Percentiles rank a stretch among this genome's conserved stretches.
Evolutionary conservation across 345 rosid genomes (phyloP).

Genomic region (Murraya koenigii): DNA sequence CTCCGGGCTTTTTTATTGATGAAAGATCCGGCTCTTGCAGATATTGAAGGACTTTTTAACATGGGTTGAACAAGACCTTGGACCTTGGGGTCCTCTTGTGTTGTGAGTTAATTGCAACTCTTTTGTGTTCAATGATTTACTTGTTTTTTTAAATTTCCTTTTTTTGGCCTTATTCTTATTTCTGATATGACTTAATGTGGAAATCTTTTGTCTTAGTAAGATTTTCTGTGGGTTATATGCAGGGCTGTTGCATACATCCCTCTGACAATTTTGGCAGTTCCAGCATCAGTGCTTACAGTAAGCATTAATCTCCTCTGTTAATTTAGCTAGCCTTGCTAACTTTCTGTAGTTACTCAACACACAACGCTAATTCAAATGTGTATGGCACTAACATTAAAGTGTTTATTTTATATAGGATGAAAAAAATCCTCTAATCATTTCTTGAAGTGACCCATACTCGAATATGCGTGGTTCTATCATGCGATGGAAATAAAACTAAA

Average conservation of each 20-base stretch:
- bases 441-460: neutral
- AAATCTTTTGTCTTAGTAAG: neutral
- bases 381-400: neutral
- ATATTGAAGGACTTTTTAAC: constrained; percentile 81
- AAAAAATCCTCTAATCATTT: neutral
- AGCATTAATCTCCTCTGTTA: constrained; percentile 23
- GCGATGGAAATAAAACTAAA: constrained; percentile 1
- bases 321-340: neutral
- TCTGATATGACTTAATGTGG: neutral
- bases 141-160: neutral
- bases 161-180: neutral
- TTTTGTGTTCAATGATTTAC: neutral
- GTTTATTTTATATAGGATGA: neutral
- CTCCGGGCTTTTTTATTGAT: constrained; percentile 8
- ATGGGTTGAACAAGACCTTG: constrained; percentile 96
- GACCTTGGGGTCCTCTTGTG: constrained; percentile 96
- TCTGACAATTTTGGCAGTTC: constrained; percentile 94
- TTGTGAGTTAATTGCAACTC: constrained; percentile 54
- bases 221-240: constrained; percentile 26
- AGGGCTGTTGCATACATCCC: constrained; percentile 97
- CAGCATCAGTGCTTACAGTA: constrained; percentile 97
- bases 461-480: neutral
- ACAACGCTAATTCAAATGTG: neutral
- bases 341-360: neutral
- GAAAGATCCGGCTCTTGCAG: constrained; percentile 42